phyloP scores from a whole-genome alignment of 2,329 filamentous ascomycete genomes.

The Cercospora sp. region DNA sequence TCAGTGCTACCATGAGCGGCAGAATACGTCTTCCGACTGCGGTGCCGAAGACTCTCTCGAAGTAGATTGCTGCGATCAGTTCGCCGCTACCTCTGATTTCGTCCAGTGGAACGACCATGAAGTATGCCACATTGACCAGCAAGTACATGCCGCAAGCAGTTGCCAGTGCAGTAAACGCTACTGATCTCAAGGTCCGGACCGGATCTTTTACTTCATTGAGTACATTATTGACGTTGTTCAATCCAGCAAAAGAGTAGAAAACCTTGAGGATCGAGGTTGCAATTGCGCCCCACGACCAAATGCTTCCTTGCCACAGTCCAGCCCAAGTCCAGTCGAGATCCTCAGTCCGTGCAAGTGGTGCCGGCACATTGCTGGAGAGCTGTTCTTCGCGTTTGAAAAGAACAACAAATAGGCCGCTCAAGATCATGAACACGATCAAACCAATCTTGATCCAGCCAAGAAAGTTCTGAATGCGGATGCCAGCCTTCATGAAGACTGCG shows the following conservation, averaged over 20 bases:
- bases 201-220: conserved; percentile 71
- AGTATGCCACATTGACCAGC: conserved; percentile 64
- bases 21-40: conserved; percentile 59
- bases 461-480: conserved; percentile 43
- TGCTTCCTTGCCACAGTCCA: conserved; percentile 25
- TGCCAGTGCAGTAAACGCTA: conserved; percentile 53
- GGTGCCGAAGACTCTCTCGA: conserved; percentile 62
- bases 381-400: conserved; percentile 30
- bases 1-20: conserved; percentile 65
- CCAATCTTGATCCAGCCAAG: conserved; percentile 45
- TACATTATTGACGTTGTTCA: conserved; percentile 68
- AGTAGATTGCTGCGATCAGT: conserved; percentile 67
- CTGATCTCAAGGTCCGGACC: conserved; percentile 59
- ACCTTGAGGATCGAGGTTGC: conserved; percentile 67
- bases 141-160: conserved; percentile 65
- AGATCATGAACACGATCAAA: conserved; percentile 42
- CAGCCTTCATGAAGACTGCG: conserved; percentile 40
- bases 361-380: background rate
- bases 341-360: background rate
- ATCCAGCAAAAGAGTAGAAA: conserved; percentile 67
- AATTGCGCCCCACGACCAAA: conserved; percentile 67
- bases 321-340: conserved; percentile 26
- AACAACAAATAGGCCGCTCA: conserved; percentile 42
- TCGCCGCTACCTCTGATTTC: conserved; percentile 67
- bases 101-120: conserved; percentile 65